Base-by-base conservation (phyloP, 306 rosid species). In the Prunus campanulata region DNA sequence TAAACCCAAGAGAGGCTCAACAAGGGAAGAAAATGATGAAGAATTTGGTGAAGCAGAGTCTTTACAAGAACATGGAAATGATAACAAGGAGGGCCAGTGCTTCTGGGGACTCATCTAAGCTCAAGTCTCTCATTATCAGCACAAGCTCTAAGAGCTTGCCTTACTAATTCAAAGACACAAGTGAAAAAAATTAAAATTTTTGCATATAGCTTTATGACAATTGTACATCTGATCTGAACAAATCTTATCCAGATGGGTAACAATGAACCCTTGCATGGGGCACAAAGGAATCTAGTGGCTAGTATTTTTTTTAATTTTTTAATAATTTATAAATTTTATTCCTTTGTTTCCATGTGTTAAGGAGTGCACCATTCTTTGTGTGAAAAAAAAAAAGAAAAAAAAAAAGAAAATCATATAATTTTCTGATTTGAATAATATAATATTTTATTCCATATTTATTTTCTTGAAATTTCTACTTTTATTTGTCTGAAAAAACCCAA, bases 91-190 rank as follows among this genome's bases (percentile, higher is more conserved):
- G 99, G 65, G 99, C 98, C 11, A 88, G 86, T 78, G 89, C 82
- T 32, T 52, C 79, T 13, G 93, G 75, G 20, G 95, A 92, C 15
- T 69, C 88, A 56, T 80, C 90, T 11, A 88, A 80, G 50, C 73
- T 87, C 12, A 96, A 96, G 85, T 77, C 91, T 8, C 83, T 96
- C 80, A 88, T 89, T 55, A 83, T 92, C 52, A 91, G 96, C 87
- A 92, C 99, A 20, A 96, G 98, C 83, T 96, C 99, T 15, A 96
- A 92, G 72, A 96, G 99, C 69, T 86, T 96, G 78, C 91, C 98
- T 69, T 96, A 91, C 76, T 93, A 83, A 78, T 60, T 52, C 68
- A 63, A 57, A 59, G 57, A 46, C n/a, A 74, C 60, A 52, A 56
- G 25, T 22, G 29, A 56, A 39, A 39, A 13, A 57, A 47, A 24